phyloP scores from a whole-genome alignment of 306 rosid species.

The Senna siamea region DNA sequence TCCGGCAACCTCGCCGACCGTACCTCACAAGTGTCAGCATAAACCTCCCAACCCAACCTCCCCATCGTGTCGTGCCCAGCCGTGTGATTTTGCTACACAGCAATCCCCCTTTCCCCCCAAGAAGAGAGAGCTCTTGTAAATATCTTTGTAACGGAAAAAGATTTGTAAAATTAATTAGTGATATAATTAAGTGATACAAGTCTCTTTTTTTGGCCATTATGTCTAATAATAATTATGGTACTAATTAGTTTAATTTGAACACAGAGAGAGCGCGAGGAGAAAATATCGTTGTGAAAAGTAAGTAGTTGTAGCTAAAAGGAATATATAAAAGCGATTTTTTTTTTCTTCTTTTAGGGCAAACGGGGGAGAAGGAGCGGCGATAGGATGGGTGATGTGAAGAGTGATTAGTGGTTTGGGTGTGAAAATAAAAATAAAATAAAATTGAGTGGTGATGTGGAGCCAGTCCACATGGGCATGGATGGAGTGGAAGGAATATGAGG shows the following conservation, averaged over 20 bases:
- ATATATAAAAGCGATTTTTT: background rate
- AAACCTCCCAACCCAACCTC: conserved; percentile 21
- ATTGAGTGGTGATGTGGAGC: background rate
- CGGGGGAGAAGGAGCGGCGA: background rate
- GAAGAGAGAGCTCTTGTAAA: conserved; percentile 50
- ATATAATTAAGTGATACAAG: conserved; percentile 33
- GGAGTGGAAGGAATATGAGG: background rate
- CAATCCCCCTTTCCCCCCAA: background rate
- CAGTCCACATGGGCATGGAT: background rate
- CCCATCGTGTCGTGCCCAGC: conserved; percentile 17
- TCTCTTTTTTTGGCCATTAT: conserved; percentile 15
- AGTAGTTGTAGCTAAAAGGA: background rate
- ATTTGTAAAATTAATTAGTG: conserved; percentile 58
- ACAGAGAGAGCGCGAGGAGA: background rate
- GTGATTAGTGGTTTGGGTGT: background rate
- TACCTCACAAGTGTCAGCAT: conserved; percentile 51
- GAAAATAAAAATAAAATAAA: background rate
- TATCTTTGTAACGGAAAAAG: conserved; percentile 52
- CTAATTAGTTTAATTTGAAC: conserved; percentile 7
- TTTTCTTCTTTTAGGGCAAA: too few species aligned
- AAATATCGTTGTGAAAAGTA: background rate
- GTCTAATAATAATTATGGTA: conserved; percentile 17
- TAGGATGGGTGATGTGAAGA: conserved; percentile 14
- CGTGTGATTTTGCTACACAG: background rate
- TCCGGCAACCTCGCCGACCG: conserved; percentile 67